Conservation (phyloP, 768 basidiomycete genomes). For the Amylocystis lapponica region DNA sequence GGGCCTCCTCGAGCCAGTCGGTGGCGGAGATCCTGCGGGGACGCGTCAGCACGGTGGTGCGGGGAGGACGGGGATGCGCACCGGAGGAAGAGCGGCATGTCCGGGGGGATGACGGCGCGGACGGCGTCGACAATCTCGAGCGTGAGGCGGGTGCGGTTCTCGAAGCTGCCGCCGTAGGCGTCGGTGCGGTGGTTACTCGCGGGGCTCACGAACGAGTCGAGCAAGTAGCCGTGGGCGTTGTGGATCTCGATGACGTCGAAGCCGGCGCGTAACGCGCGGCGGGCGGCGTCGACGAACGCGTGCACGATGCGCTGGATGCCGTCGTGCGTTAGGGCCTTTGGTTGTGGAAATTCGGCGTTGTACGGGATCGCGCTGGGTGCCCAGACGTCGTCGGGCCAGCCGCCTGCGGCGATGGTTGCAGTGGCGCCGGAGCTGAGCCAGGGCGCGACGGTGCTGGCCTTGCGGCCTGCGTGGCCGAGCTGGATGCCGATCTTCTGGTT, state of each 20-base stretch:
- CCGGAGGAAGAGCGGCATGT: slow-evolving; percentile 72
- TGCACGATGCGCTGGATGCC: slow-evolving; percentile 52
- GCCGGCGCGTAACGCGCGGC: slow-evolving; percentile 52
- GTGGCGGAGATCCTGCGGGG: slow-evolving; percentile 54
- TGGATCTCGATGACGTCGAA: slow-evolving; percentile 26
- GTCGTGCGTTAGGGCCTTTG: slow-evolving; percentile 49
- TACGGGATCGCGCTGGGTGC: slow-evolving; percentile 50
- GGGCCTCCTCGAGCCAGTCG: slow-evolving; percentile 62
- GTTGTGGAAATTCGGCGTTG: slow-evolving; percentile 38
- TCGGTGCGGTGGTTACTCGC: slow-evolving; percentile 36
- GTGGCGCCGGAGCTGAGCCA: slow-evolving; percentile 48
- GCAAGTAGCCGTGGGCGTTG: slow-evolving; percentile 21
- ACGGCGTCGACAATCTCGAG: slow-evolving; percentile 62
- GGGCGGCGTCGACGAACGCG: slow-evolving; percentile 48
- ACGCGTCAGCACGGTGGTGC: background rate
- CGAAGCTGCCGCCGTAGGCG: slow-evolving; percentile 42
- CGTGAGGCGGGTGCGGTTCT: slow-evolving; percentile 49
- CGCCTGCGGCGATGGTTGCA: slow-evolving; percentile 35
- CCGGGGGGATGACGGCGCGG: slow-evolving; percentile 49
- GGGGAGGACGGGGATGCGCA: slow-evolving; percentile 18
- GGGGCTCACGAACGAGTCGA: slow-evolving; percentile 33
- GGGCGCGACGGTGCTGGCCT: slow-evolving; percentile 56
- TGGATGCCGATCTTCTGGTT: slow-evolving; percentile 71
- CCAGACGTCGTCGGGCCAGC: slow-evolving; percentile 30
- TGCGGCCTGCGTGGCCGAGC: slow-evolving; percentile 70